phyloP scores from a whole-genome alignment of 345 rosid genomes.

The Mercurialis annua region DNA sequence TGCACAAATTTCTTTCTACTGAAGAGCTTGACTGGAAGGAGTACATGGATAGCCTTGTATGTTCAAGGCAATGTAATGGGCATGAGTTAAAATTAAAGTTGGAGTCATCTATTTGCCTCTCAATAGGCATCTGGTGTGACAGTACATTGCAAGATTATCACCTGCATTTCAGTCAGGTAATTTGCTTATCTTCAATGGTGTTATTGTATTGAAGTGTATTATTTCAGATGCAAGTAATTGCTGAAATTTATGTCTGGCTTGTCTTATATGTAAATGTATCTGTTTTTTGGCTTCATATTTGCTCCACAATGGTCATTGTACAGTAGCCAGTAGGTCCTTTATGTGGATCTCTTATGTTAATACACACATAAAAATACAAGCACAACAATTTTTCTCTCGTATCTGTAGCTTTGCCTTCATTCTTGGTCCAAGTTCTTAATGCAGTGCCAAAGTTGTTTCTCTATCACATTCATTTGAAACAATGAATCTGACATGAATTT shows the following conservation, averaged over 20 bases:
- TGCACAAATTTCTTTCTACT: constrained; percentile 47
- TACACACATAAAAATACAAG: too few relatives aligned
- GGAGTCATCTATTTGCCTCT: constrained; percentile 50
- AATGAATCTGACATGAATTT: too few relatives aligned
- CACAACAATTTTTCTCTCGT: neutral
- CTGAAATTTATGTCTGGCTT: constrained; percentile 8
- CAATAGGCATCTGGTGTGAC: constrained; percentile 76
- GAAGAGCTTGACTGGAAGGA: constrained; percentile 51
- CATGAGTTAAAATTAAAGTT: constrained; percentile 41
- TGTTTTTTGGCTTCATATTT: neutral
- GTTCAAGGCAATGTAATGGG: constrained; percentile 48
- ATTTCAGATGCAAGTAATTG: constrained; percentile 1
- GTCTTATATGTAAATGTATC: neutral
- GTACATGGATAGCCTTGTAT: constrained; percentile 52
- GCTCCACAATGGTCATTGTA: neutral
- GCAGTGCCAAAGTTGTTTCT: neutral
- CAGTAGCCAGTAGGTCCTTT: neutral
- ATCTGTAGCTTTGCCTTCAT: neutral
- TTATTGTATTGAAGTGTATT: constrained; percentile 4
- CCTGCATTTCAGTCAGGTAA: constrained; percentile 74
- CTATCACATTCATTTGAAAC: neutral
- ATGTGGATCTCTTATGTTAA: too few relatives aligned
- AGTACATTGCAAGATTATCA: constrained; percentile 76
- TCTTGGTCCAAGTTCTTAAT: neutral
- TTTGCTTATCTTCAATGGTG: constrained; percentile 24